phyloP scores from a whole-genome alignment of 805 yeast genomes.

The Starmera dryadoides region DNA sequence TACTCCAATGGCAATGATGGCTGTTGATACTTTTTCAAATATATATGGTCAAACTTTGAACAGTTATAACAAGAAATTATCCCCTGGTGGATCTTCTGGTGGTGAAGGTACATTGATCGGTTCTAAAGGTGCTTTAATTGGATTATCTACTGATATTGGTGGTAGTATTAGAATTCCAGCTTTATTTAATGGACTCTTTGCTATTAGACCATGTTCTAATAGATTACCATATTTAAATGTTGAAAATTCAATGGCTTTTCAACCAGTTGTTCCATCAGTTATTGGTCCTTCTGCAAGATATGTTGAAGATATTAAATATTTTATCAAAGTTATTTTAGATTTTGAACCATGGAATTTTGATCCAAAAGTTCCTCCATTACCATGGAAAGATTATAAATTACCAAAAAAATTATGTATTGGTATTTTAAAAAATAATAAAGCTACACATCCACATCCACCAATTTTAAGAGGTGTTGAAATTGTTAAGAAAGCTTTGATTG shows the following conservation, averaged over 20 bases:
- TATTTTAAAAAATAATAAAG: conserved; percentile 33
- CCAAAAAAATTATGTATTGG: conserved; percentile 35
- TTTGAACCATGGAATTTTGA: not conserved
- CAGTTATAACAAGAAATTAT: conserved; percentile 33
- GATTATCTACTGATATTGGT: conserved; percentile 53
- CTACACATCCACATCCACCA: conserved; percentile 43
- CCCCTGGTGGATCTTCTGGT: conserved; percentile 49
- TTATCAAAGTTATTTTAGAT: conserved; percentile 31
- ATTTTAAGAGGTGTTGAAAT: conserved; percentile 36
- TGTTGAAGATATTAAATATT: conserved; percentile 19
- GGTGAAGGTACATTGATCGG: conserved; percentile 46
- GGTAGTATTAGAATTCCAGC: conserved; percentile 46
- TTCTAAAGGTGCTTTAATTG: conserved; percentile 38
- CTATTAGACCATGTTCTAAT: conserved; percentile 27
- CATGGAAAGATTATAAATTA: conserved; percentile 23
- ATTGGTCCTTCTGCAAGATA: conserved; percentile 28
- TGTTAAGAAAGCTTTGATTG: conserved; percentile 22
- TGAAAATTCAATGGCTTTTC: conserved; percentile 27
- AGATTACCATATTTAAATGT: conserved; percentile 20
- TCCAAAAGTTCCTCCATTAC: not conserved
- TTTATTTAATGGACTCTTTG: conserved; percentile 32
- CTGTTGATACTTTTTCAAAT: conserved; percentile 37
- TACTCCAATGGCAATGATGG: conserved; percentile 44
- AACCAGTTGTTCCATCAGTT: conserved; percentile 25
- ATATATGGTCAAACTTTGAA: conserved; percentile 40